These are phyloP conservation scores for Cladorrhinum sp. DNA, from an alignment of 2,329 filamentous ascomycete species.

Conservation along the genomic window DNA sequence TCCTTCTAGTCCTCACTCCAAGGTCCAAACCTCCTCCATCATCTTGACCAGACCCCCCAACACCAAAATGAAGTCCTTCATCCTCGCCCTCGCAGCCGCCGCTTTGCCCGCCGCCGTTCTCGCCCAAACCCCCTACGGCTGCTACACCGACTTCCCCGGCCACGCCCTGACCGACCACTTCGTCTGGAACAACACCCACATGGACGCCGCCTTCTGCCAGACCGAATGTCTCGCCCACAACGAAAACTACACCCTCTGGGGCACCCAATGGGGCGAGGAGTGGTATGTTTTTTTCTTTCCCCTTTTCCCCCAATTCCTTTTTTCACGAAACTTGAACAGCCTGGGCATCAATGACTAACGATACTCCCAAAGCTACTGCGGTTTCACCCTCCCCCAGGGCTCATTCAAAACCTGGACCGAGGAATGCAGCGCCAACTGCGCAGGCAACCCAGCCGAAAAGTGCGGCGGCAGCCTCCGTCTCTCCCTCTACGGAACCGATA, in stretches of 20 bases:
- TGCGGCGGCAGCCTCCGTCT: slow-evolving; percentile 25
- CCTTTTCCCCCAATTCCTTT: background rate
- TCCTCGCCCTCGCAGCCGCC: slow-evolving; percentile 16
- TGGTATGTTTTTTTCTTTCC: slow-evolving; percentile 14
- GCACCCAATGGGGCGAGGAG: slow-evolving; percentile 23
- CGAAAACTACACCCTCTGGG: slow-evolving; percentile 19
- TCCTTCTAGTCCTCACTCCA: background rate
- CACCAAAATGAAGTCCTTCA: slow-evolving; percentile 15
- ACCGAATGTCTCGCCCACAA: slow-evolving; percentile 15
- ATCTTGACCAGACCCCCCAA: background rate
- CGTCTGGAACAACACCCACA: slow-evolving; percentile 12
- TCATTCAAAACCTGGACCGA: slow-evolving; percentile 21
- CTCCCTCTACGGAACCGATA: slow-evolving; percentile 19
- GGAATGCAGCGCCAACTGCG: slow-evolving; percentile 22
- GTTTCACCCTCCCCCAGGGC: slow-evolving; percentile 13
- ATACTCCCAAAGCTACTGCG: slow-evolving; percentile 19
- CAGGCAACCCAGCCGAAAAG: slow-evolving; percentile 12
- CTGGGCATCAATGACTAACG: background rate
- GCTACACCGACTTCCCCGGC: slow-evolving; percentile 21
- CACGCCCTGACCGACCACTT: slow-evolving; percentile 18
- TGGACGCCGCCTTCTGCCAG: slow-evolving; percentile 20
- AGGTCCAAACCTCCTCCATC: background rate
- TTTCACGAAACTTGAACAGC: no score
- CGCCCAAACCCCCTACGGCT: slow-evolving; percentile 22
- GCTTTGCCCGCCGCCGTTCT: slow-evolving; percentile 17